These are phyloP conservation scores for Aquilaria yunnanensis DNA, from an alignment of 345 rosid species.

Conservation along the genomic window DNA sequence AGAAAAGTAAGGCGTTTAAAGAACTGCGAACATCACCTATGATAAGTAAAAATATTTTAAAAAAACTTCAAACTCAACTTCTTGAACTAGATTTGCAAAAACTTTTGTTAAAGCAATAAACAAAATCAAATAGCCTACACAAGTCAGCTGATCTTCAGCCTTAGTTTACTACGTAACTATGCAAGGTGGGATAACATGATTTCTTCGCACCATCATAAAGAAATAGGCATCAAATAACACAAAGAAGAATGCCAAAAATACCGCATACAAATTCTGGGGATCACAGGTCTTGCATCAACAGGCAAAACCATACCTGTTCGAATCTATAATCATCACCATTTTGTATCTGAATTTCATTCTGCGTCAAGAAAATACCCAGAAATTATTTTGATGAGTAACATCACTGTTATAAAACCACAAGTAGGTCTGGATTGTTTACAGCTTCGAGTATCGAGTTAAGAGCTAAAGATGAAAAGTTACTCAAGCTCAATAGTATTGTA, in stretches of 20 bases:
- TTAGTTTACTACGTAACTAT: background rate
- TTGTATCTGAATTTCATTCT: constrained; percentile 80
- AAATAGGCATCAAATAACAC: background rate
- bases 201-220: background rate
- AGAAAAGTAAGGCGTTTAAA: background rate
- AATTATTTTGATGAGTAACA: background rate
- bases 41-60: background rate
- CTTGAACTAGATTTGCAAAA: no score
- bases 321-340: constrained; percentile 70
- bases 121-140: background rate
- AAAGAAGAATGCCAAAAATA: constrained; percentile 3
- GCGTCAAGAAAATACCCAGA: constrained; percentile 24
- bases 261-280: background rate
- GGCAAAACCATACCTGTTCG: constrained; percentile 60
- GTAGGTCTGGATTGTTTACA: no score
- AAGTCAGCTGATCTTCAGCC: constrained; percentile 1
- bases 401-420: no score
- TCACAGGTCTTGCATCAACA: no score
- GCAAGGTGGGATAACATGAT: background rate
- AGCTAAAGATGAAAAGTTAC: no score
- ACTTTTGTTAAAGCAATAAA: background rate
- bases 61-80: background rate
- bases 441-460: no score
- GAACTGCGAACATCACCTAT: background rate
- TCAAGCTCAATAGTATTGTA: no score